Percentiles rank a stretch among this genome's conserved stretches.
These are phyloP conservation scores for button mushroom (Agaricus bisporus) DNA, from an alignment of 768 basidiomycete genomes.

Conservation along the genomic window DNA sequence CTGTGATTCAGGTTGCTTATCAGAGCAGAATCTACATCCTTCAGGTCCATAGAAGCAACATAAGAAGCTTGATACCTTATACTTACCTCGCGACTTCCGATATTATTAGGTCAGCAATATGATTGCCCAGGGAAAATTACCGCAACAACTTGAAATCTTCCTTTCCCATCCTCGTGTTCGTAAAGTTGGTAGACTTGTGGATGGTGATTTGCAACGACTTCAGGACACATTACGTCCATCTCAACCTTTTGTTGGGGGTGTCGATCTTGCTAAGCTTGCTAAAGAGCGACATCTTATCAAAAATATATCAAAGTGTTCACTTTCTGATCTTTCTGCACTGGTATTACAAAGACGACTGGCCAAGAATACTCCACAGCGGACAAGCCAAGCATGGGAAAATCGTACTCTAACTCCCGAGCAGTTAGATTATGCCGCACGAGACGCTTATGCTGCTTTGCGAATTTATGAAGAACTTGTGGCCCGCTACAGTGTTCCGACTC, in stretches of 20 bases:
- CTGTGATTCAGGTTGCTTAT: neutral
- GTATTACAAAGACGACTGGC: neutral
- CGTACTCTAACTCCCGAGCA: neutral
- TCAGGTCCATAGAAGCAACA: neutral
- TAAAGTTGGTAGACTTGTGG: neutral
- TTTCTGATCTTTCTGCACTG: neutral
- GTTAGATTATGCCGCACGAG: neutral
- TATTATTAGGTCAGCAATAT: neutral
- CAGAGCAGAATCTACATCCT: neutral
- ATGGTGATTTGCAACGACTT: neutral
- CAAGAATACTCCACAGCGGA: neutral
- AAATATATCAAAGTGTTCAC: neutral
- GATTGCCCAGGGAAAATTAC: neutral
- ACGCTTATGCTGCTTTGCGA: neutral
- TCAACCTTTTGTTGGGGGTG: neutral
- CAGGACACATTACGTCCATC: neutral
- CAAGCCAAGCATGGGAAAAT: neutral
- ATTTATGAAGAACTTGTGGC: neutral
- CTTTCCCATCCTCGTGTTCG: neutral
- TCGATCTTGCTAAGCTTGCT: neutral
- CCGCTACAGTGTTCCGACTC: neutral
- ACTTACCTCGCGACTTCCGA: too few relatives aligned
- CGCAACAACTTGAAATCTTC: neutral
- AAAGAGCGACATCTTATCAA: neutral
- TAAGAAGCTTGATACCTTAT: too few relatives aligned